These are phyloP conservation scores for Ascomycota sp. DNA, from an alignment of 2,329 filamentous ascomycete species.

Conservation along the genomic window DNA sequence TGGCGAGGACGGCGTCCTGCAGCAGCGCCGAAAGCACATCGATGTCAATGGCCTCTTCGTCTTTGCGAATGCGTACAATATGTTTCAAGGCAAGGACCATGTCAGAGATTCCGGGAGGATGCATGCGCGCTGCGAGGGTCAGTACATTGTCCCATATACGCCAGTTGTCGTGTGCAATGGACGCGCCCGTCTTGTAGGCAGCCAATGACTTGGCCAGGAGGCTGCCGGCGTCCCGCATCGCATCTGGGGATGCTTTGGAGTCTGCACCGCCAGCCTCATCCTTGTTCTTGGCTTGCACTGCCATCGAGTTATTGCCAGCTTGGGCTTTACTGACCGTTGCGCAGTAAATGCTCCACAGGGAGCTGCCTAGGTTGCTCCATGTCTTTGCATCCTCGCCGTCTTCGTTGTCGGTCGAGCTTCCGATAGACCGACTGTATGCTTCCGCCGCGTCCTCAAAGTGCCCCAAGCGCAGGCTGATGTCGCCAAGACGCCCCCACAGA, in stretches of 20 bases:
- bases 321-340: constrained; percentile 22
- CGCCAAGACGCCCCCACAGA: constrained; percentile 80
- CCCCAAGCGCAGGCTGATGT: constrained; percentile 61
- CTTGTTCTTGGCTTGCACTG: constrained; percentile 5
- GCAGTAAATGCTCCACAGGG: constrained; percentile 50
- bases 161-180: constrained; percentile 62
- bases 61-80: constrained; percentile 56
- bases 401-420: constrained; percentile 32
- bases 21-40: constrained; percentile 54
- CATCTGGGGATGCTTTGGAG: constrained; percentile 5
- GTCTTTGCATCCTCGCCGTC: constrained; percentile 81
- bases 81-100: constrained; percentile 55
- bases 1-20: constrained; percentile 40
- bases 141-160: constrained; percentile 49
- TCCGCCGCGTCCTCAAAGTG: constrained; percentile 63
- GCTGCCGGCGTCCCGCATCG: constrained; percentile 29
- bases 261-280: constrained; percentile 11
- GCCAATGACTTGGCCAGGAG: constrained; percentile 58
- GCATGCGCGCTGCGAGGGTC: constrained; percentile 8
- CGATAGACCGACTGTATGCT: constrained; percentile 66
- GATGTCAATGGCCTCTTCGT: constrained; percentile 60
- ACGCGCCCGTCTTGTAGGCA: constrained; percentile 59
- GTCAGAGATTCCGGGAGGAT: constrained; percentile 74
- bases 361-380: constrained; percentile 85
- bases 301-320: constrained; percentile 8